Evolutionary conservation across 2,329 filamentous ascomycete species (phyloP).

Genomic region (Colletotrichum brevisporum): DNA sequence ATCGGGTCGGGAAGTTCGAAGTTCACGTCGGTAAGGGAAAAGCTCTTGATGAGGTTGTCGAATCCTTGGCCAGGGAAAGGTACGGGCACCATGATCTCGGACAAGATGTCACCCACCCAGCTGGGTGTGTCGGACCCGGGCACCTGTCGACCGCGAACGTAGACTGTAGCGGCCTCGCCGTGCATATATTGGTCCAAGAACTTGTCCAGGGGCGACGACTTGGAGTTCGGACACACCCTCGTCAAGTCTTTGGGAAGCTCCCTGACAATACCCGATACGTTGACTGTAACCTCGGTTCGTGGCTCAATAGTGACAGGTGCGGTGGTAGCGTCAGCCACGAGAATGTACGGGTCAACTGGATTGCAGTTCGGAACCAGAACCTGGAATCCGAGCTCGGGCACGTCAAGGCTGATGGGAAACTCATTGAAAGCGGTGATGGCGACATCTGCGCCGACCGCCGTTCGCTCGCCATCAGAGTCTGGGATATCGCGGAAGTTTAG

Average conservation of each 20-base stretch:
- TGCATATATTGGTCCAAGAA: constrained; percentile 86
- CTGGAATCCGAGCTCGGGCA: constrained; percentile 87
- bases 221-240: constrained; percentile 79
- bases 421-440: constrained; percentile 80
- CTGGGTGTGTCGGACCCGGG: constrained; percentile 77
- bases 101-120: constrained; percentile 87
- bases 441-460: constrained; percentile 85
- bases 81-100: constrained; percentile 85
- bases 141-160: constrained; percentile 82
- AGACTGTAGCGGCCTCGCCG: constrained; percentile 83
- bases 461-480: constrained; percentile 60
- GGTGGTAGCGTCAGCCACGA: constrained; percentile 83
- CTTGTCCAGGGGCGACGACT: constrained; percentile 86
- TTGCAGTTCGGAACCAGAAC: constrained; percentile 88
- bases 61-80: constrained; percentile 87
- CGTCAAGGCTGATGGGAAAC: constrained; percentile 81
- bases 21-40: constrained; percentile 86
- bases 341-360: constrained; percentile 78
- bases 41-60: constrained; percentile 88
- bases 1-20: constrained; percentile 87
- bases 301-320: constrained; percentile 77
- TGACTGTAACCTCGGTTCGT: constrained; percentile 74
- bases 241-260: constrained; percentile 82
- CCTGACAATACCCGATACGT: constrained; percentile 79
- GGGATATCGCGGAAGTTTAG: constrained; percentile 84